These are phyloP conservation scores for Leccinum longicurvipes DNA, from an alignment of 768 basidiomycete genomes.

Conservation along the genomic window DNA sequence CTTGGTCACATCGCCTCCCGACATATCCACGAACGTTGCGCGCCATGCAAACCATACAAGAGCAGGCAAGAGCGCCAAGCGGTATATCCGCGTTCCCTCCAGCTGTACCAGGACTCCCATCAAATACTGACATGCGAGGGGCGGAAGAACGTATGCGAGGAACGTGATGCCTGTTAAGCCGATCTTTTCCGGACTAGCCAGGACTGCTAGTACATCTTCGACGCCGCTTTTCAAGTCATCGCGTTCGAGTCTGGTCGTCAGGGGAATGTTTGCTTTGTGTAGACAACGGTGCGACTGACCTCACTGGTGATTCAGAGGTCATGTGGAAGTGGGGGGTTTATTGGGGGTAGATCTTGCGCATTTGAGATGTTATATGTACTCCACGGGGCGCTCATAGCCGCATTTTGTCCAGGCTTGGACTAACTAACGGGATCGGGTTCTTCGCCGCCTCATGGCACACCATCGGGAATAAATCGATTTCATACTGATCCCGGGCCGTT, in stretches of 20 bases:
- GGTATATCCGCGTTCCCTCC: conserved; percentile 38
- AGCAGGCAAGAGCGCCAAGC: conserved; percentile 48
- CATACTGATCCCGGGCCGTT: no score
- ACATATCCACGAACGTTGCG: conserved; percentile 28
- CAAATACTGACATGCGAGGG: conserved; percentile 45
- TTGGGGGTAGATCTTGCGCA: not conserved
- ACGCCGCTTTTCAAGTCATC: not conserved
- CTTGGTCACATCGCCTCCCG: conserved; percentile 15
- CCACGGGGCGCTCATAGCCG: not conserved
- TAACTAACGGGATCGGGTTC: not conserved
- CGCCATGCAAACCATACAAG: conserved; percentile 44
- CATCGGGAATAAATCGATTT: not conserved
- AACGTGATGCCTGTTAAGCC: conserved; percentile 21
- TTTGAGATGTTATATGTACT: not conserved
- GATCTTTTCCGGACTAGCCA: conserved; percentile 1
- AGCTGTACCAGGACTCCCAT: conserved; percentile 54
- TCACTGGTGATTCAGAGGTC: conserved; percentile 1
- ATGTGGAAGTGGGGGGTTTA: not conserved
- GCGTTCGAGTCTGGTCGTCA: not conserved
- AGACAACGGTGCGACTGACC: conserved; percentile 1
- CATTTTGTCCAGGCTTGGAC: not conserved
- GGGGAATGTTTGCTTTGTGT: not conserved
- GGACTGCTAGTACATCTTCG: conserved; percentile 1
- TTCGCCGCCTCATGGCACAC: not conserved
- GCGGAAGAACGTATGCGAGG: conserved; percentile 39